Evolutionary conservation across 768 basidiomycete genomes (phyloP).

Genomic region (Russula emetica): DNA sequence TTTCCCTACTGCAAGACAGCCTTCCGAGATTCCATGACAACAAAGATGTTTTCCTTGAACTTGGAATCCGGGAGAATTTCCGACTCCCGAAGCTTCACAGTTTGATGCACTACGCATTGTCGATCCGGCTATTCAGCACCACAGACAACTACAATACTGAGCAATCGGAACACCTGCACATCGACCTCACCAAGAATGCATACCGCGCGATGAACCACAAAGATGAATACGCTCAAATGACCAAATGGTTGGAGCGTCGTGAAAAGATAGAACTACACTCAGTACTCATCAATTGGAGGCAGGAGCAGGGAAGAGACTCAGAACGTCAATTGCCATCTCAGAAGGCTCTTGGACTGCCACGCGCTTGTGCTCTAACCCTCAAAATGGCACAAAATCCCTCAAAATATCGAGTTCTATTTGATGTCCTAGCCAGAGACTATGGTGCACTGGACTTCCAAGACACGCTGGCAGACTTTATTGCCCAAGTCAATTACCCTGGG

Average conservation of each 20-base stretch:
- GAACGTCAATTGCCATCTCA: rapidly evolving
- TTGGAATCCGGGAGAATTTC: slow-evolving; percentile 29
- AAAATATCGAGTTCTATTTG: background rate
- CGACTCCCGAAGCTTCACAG: slow-evolving; percentile 30
- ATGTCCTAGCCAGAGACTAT: background rate
- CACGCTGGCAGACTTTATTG: background rate
- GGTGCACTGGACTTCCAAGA: background rate
- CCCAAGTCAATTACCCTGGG: background rate
- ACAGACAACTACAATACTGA: background rate
- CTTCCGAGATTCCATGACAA: slow-evolving; percentile 29
- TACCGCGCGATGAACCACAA: slow-evolving; percentile 31
- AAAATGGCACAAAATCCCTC: background rate
- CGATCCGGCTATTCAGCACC: slow-evolving; percentile 56
- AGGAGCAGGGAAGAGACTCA: no score
- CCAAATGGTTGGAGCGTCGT: background rate
- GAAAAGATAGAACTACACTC: background rate
- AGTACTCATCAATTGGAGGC: background rate
- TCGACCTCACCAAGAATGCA: background rate
- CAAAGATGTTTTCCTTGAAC: slow-evolving; percentile 30
- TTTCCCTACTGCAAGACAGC: slow-evolving; percentile 21
- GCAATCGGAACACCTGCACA: background rate
- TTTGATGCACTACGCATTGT: slow-evolving; percentile 26
- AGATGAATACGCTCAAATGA: background rate
- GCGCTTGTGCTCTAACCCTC: background rate
- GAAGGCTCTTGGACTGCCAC: background rate